Evolutionary conservation across 495 filamentous ascomycete genomes (phyloP).

Genomic region (Beverwykella pulmonaria): DNA sequence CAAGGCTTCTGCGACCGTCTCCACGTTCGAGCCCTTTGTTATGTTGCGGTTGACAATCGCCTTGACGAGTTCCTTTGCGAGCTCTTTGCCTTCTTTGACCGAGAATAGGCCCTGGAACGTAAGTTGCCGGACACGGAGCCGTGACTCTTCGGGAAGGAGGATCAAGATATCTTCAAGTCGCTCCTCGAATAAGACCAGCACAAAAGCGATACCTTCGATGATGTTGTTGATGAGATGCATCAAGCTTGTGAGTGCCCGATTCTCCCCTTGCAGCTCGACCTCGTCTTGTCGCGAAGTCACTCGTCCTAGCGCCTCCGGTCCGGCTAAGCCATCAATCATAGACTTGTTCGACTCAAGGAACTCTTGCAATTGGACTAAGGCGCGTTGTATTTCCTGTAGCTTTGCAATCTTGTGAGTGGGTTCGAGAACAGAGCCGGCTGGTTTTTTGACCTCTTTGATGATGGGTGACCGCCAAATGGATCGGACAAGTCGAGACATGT

Average conservation of each 20-base stretch:
- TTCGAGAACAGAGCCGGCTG: slow-evolving; percentile 56
- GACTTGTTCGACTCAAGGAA: slow-evolving; percentile 84
- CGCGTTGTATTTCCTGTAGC: slow-evolving; percentile 73
- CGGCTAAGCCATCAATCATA: slow-evolving; percentile 89
- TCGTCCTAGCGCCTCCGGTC: slow-evolving; percentile 74
- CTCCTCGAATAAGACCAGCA: slow-evolving; percentile 90
- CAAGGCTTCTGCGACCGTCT: slow-evolving; percentile 92
- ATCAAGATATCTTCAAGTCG: slow-evolving; percentile 82
- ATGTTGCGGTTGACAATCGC: slow-evolving; percentile 98
- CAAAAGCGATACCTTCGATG: slow-evolving; percentile 94
- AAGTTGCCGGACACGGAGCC: slow-evolving; percentile 68
- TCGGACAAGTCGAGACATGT: slow-evolving; percentile 80
- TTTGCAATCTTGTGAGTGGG: slow-evolving; percentile 63
- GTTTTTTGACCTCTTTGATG: slow-evolving; percentile 57
- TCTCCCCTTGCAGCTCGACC: slow-evolving; percentile 85
- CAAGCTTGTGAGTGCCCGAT: slow-evolving; percentile 85
- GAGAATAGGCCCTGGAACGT: slow-evolving; percentile 89
- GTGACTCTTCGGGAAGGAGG: slow-evolving; percentile 69
- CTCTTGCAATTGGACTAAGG: slow-evolving; percentile 71
- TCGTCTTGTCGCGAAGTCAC: slow-evolving; percentile 82
- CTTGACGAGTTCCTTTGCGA: slow-evolving; percentile 96
- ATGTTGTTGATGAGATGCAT: slow-evolving; percentile 79
- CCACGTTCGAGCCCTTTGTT: slow-evolving; percentile 90
- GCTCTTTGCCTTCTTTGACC: slow-evolving; percentile 72
- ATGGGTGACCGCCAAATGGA: slow-evolving; percentile 80